Percentiles rank a stretch among this genome's conserved stretches.
These are phyloP conservation scores for Wickerhamomyces sp. DNA, from an alignment of 1,139 yeast species.

Conservation along the genomic window DNA sequence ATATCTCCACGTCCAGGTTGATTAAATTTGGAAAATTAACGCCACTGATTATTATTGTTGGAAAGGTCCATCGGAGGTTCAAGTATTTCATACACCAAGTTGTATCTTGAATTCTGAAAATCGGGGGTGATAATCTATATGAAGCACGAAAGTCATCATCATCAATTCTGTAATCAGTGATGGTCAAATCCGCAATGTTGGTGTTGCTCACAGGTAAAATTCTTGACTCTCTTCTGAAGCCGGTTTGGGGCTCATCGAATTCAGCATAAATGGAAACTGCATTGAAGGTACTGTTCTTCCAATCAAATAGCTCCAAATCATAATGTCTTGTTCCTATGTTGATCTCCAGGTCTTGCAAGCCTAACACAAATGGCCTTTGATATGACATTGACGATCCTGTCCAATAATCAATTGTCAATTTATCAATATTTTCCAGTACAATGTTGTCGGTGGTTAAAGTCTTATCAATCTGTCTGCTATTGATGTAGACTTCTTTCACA, in stretches of 20 bases:
- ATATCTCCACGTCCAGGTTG: neutral
- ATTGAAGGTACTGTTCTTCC: neutral
- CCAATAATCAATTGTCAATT: neutral
- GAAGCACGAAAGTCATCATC: neutral
- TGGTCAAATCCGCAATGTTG: neutral
- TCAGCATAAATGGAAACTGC: neutral
- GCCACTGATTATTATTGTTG: neutral
- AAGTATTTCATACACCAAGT: neutral
- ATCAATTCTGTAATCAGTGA: neutral
- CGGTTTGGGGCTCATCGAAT: neutral
- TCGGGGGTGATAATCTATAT: neutral
- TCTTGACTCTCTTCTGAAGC: neutral
- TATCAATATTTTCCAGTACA: neutral
- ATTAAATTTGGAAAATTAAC: neutral
- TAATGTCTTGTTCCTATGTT: neutral
- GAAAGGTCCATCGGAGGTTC: neutral
- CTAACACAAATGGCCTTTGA: neutral
- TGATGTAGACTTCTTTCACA: neutral
- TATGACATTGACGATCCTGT: neutral
- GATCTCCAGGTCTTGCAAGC: neutral
- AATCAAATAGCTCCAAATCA: neutral
- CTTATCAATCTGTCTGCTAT: neutral
- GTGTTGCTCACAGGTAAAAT: neutral
- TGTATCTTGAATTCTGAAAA: neutral
- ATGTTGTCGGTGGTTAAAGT: neutral